Evolutionary conservation across 1,284 basidiomycete species (phyloP).

Genomic region (Fomitopsis pinicola): DNA sequence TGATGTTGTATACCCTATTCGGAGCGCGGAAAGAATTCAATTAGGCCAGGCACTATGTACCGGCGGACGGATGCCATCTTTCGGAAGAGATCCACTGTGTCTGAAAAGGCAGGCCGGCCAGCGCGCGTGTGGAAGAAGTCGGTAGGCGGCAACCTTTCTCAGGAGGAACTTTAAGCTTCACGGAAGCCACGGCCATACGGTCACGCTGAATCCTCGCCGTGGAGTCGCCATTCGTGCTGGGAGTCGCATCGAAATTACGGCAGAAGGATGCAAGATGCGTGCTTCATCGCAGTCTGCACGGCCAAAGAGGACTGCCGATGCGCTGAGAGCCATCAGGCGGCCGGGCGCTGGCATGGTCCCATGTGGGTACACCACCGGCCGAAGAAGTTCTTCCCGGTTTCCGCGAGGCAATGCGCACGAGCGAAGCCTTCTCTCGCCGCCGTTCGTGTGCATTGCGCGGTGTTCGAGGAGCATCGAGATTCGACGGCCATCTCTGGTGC

Average conservation of each 20-base stretch:
- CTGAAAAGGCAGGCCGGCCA: neutral
- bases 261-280: no score
- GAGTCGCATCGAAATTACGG: no score
- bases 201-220: neutral
- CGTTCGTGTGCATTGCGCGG: neutral
- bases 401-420: neutral
- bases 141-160: neutral
- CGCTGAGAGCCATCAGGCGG: neutral
- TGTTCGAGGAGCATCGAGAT: neutral
- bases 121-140: neutral
- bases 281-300: no score
- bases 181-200: neutral
- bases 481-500: neutral
- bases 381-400: neutral
- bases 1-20: neutral
- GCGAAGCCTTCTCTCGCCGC: neutral
- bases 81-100: neutral
- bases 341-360: neutral
- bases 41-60: neutral
- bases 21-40: neutral
- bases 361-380: neutral
- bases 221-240: neutral
- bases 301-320: neutral
- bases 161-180: neutral
- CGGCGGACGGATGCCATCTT: neutral